Base-by-base conservation (phyloP, 257 asterid species). In the Fraxinus excelsior region DNA sequence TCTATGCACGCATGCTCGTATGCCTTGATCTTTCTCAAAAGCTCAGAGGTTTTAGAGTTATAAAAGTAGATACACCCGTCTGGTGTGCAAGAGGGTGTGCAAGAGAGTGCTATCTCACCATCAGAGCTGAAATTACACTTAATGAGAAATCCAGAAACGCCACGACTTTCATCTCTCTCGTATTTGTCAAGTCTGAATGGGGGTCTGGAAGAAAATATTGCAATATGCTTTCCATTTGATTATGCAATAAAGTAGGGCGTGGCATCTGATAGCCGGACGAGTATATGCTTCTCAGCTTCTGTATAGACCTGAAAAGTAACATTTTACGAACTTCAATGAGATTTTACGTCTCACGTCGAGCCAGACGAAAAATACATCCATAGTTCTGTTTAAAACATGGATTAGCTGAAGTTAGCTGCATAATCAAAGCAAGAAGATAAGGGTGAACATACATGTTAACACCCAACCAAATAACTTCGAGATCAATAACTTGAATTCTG, bases 271-370 rank as follows among this genome's bases (percentile, higher is more conserved):
- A 70, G 87, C 83, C n/a, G 97, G 89, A 84, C 98, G 91, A 10
- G 96, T 89, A 77, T 89, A 95, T 73, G 99, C 97, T 84, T n/a
- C n/a, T n/a, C n/a, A n/a, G n/a, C n/a, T n/a, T 95, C 98, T 1
- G 90, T 84, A 74, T 93, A 96, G 44, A 96, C 94, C 97, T 93
- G 90, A 56, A 70, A 85, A 25, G 40, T 34, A 29, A 67, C 25
- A 56, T 38, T 29, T 32, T 53, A 29, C 16, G 7, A 62, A 25
- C 31, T 4, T 5, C 64, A 19, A 58, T 8, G 13, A n/a, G 23
- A 10, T 58, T 21, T 58, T 1, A 5, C 1, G 10, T 16, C 19
- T 5, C 62, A 53, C 11, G 5, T 4, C 19, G 62, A 26, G 19
- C 11, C 10, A 53, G 62, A 53, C 25, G 10, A 11, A 53, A 53